A percentile compares a stretch with the other conserved stretches of the same genome.
These are phyloP conservation scores for Bullera alba DNA, from an alignment of 768 basidiomycete genomes.

Conservation along the genomic window DNA sequence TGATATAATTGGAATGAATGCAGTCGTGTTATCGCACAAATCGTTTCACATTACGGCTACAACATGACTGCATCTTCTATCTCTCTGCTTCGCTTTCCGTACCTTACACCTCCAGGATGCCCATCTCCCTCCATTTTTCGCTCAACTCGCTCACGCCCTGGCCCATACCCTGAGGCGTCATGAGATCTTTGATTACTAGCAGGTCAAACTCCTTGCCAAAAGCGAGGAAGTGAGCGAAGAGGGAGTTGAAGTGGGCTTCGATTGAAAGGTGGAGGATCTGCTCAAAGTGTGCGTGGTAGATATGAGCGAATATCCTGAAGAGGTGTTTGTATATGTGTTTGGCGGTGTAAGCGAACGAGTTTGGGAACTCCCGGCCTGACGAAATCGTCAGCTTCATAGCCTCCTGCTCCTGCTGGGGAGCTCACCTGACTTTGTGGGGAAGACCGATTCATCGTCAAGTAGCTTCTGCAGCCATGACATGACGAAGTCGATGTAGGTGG, in stretches of 20 bases:
- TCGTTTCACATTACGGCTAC: no score
- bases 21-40: no score
- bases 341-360: constrained; percentile 74
- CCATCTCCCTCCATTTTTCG: constrained; percentile 86
- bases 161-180: constrained; percentile 45
- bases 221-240: constrained; percentile 95
- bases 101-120: constrained; percentile 59
- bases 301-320: constrained; percentile 91
- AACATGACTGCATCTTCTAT: no score
- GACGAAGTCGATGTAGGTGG: constrained; percentile 95
- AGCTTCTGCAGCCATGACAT: constrained; percentile 95
- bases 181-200: constrained; percentile 80
- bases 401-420: constrained; percentile 3
- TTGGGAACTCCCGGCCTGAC: constrained; percentile 77
- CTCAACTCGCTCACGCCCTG: constrained; percentile 68
- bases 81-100: no score
- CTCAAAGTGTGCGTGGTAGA: constrained; percentile 89
- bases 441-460: constrained; percentile 85
- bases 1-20: no score
- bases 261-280: constrained; percentile 80
- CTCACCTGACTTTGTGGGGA: constrained; percentile 91
- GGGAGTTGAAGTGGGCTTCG: constrained; percentile 86
- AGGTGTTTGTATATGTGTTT: constrained; percentile 96
- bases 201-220: constrained; percentile 92
- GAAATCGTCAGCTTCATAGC: not conserved